Conservation (phyloP, 208 protist genomes). For the Wallacemonas rigidus region DNA sequence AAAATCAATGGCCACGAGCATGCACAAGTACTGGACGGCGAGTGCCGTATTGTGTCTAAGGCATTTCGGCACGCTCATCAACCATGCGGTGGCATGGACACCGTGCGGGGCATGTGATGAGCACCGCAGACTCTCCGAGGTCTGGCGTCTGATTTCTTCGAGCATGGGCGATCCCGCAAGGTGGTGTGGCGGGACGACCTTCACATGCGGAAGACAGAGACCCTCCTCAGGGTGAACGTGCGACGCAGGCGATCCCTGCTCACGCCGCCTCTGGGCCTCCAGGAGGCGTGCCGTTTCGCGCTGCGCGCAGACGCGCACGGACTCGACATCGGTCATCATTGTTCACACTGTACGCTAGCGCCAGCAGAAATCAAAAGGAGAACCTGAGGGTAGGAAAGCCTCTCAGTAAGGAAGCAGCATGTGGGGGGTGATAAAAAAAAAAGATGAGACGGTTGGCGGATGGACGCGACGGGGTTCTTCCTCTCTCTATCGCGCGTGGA, state of each 20-base stretch:
- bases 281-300: constrained; percentile 6
- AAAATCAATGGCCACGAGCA: constrained; percentile 87
- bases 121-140: not conserved
- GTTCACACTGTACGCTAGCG: not conserved
- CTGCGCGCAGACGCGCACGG: not conserved
- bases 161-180: not conserved
- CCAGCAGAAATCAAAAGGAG: not conserved
- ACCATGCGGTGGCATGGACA: constrained; percentile 37
- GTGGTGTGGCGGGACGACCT: not conserved
- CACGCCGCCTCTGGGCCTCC: not conserved
- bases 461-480: too few species aligned
- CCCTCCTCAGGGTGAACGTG: not conserved
- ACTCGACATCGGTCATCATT: not conserved
- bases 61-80: constrained; percentile 48
- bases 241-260: not conserved
- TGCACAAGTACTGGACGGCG: constrained; percentile 74
- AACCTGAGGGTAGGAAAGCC: too few species aligned
- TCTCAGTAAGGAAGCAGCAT: too few species aligned
- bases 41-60: constrained; percentile 34
- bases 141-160: not conserved
- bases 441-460: too few species aligned
- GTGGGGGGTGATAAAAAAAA: too few species aligned
- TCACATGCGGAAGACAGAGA: constrained; percentile 16
- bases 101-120: not conserved
- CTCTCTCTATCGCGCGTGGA: too few species aligned